Conservation (phyloP, 495 filamentous ascomycete genomes). For the Penicillium macrosclerotiorum region DNA sequence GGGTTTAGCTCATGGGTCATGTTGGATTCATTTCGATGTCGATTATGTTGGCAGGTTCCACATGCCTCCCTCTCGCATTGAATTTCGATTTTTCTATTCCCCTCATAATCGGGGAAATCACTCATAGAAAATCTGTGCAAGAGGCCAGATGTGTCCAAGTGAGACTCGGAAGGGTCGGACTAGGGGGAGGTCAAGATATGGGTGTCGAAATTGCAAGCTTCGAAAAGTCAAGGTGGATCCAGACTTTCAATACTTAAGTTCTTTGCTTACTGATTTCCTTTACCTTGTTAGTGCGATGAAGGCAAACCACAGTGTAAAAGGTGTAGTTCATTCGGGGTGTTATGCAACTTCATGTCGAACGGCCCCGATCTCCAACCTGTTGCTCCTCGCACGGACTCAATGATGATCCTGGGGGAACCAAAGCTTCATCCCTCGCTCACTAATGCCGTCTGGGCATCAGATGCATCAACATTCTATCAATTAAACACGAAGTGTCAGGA, state of each 20-base stretch:
- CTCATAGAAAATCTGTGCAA: slow-evolving; percentile 11
- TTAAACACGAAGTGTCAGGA: slow-evolving; percentile 36
- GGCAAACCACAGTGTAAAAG: slow-evolving; percentile 41
- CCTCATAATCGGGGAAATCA: slow-evolving; percentile 4
- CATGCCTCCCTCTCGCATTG: slow-evolving; percentile 2
- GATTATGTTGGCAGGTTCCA: slow-evolving; percentile 1
- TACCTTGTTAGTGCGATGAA: slow-evolving; percentile 42
- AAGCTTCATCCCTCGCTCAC: slow-evolving; percentile 23
- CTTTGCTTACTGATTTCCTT: slow-evolving; percentile 9
- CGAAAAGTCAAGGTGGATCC: slow-evolving; percentile 45
- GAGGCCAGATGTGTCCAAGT: slow-evolving; percentile 6
- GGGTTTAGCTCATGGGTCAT: slow-evolving; percentile 14
- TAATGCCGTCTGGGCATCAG: slow-evolving; percentile 30
- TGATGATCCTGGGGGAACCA: slow-evolving; percentile 12
- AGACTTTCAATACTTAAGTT: slow-evolving; percentile 2
- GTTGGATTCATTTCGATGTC: too few relatives aligned
- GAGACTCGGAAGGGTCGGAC: slow-evolving; percentile 6
- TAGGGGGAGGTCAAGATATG: slow-evolving; percentile 37
- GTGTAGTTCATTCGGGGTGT: slow-evolving; percentile 41
- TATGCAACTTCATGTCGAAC: slow-evolving; percentile 42
- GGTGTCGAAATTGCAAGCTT: slow-evolving; percentile 52
- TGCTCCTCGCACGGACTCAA: slow-evolving; percentile 19
- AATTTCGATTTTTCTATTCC: too few relatives aligned
- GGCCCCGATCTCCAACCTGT: slow-evolving; percentile 39
- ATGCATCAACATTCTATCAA: slow-evolving; percentile 30